Evolutionary conservation across 768 basidiomycete species (phyloP), one percentile per base, ranked within the genome.

Genomic region (Calocera cornea): DNA sequence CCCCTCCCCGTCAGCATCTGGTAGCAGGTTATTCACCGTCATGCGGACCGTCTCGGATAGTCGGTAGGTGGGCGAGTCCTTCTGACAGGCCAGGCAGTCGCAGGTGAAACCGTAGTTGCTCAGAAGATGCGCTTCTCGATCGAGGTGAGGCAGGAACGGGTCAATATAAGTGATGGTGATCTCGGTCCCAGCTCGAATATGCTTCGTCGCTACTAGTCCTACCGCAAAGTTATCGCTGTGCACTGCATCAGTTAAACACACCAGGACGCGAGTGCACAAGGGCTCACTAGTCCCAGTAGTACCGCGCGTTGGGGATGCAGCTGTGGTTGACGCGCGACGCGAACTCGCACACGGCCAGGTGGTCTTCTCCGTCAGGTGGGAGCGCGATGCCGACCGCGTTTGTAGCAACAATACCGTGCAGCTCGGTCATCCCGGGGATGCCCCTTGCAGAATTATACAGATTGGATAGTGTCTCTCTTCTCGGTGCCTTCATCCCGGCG

Each of bases 111-210:
- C 41, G 33, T 64, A 69, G 17, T 41, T 44, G 16, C n/a, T 29
- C 29, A 40, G 24, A 22, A 69, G 63, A n/a, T 41, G 50, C 41
- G 38, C 68, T 29, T 44, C 49, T 2, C 68, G 50, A 24, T 67
- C 66, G 3, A 24, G 17, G 19, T 34, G 36, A 1, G 60, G 40
- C n/a, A 41, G 34, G 34, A 69, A 63, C 1, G 64, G 60, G 63
- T 67, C 68, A 31, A 66, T 41, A 65, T 69, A 69, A 8, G 66
- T 64, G 29, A 69, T 69, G 1, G 66, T 49, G 22, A 69, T 67
- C 63, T 69, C 68, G 19, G 64, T 66, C 8, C 68, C 68, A 1
- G 34, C 38, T 29, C 64, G 24, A 31, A 69, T 67, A n/a, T 44
- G 60, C 24, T 66, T 34, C 11, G 33, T 67, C 2, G 68, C 54